phyloP scores from a whole-genome alignment of 108 stramenopile species.

The Chaetoceros muelleri region DNA sequence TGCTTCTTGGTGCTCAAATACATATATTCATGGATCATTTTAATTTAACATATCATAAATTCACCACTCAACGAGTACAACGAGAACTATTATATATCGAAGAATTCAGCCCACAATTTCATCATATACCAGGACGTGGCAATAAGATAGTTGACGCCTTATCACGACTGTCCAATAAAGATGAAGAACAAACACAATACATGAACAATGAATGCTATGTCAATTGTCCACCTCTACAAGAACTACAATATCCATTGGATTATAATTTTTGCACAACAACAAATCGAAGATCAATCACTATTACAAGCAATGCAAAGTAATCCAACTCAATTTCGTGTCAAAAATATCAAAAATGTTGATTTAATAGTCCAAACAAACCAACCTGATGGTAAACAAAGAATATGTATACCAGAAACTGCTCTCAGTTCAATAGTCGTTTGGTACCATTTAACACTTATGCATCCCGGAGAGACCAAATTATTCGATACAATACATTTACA shows the following conservation, averaged over 20 bases:
- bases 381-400: neutral
- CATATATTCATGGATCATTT: conserved; percentile 28
- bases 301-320: too few relatives aligned
- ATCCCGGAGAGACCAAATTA: conserved; percentile 11
- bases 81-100: conserved; percentile 25
- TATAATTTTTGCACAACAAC: too few relatives aligned
- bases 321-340: too few relatives aligned
- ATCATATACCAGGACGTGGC: too few relatives aligned
- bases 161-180: too few relatives aligned
- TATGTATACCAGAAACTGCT: conserved; percentile 15
- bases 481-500: conserved; percentile 4
- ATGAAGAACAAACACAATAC: too few relatives aligned
- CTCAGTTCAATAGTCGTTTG: conserved; percentile 7
- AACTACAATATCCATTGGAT: too few relatives aligned
- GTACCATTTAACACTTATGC: conserved; percentile 22
- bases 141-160: too few relatives aligned
- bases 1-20: conserved; percentile 5
- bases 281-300: too few relatives aligned
- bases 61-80: conserved; percentile 26
- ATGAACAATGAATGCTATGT: too few relatives aligned
- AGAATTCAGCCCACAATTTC: conserved; percentile 27
- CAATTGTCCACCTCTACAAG: too few relatives aligned
- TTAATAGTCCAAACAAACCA: neutral
- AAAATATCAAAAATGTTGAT: too few relatives aligned
- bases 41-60: conserved; percentile 29